A percentile compares a stretch with the other conserved stretches of the same genome.
These are phyloP conservation scores for Talaromyces sp. DNA, from an alignment of 2,329 filamentous ascomycete genomes.

Conservation along the genomic window DNA sequence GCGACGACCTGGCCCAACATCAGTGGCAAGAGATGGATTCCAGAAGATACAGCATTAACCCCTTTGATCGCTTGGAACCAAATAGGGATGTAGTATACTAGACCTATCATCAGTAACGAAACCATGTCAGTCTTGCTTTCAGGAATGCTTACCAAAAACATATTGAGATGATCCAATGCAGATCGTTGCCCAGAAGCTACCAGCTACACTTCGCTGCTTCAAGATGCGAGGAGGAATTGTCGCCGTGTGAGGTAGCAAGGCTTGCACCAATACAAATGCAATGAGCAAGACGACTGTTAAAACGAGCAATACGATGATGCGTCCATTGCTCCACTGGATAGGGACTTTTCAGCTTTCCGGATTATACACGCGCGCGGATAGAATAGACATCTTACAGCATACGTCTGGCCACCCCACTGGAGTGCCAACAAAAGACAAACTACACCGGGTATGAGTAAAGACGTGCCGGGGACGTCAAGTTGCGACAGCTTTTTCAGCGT, in stretches of 20 bases:
- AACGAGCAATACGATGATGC: constrained; percentile 47
- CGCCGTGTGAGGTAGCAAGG: constrained; percentile 29
- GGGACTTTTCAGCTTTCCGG: not conserved
- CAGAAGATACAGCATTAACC: too few relatives aligned
- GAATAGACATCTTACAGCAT: constrained; percentile 6
- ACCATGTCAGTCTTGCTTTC: too few relatives aligned
- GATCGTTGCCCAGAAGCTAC: constrained; percentile 33
- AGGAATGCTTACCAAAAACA: constrained; percentile 23
- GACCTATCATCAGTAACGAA: too few relatives aligned
- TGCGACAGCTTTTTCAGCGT: too few relatives aligned
- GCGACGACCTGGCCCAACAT: too few relatives aligned
- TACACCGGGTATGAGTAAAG: constrained; percentile 39
- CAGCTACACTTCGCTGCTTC: constrained; percentile 39
- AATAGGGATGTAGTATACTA: too few relatives aligned
- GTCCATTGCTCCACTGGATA: constrained; percentile 39
- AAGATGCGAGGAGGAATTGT: constrained; percentile 43
- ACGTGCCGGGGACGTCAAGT: not conserved
- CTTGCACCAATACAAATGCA: constrained; percentile 35
- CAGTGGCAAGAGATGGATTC: too few relatives aligned
- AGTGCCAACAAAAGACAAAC: constrained; percentile 47
- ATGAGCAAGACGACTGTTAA: constrained; percentile 46
- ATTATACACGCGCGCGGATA: not conserved
- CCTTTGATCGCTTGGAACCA: too few relatives aligned
- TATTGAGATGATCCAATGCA: constrained; percentile 38
- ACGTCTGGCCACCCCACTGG: constrained; percentile 34